Percentiles rank a stretch among this genome's conserved stretches.
Evolutionary conservation across 352 stramenopile species (phyloP).

Genomic region (Thraustotheca clavata): DNA sequence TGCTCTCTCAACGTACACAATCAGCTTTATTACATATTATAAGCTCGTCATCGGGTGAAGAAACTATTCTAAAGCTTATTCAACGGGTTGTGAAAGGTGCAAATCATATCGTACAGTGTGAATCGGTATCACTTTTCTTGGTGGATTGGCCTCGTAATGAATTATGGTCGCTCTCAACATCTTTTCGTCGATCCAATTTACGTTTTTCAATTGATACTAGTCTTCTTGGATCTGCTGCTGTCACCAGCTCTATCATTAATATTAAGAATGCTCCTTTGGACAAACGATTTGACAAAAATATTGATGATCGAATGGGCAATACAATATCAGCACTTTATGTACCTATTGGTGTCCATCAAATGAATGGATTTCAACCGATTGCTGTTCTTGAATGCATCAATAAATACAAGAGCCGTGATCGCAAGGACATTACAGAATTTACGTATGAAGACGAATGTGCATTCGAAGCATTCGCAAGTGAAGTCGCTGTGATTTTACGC

Average conservation of each 20-base stretch:
- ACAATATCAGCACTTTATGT: slow-evolving; percentile 75
- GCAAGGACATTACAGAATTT: slow-evolving; percentile 60
- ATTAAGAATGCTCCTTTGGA: slow-evolving; percentile 54
- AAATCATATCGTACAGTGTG: slow-evolving; percentile 72
- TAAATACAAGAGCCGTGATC: slow-evolving; percentile 26
- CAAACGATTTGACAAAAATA: slow-evolving; percentile 39
- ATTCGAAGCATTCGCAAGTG: slow-evolving; percentile 75
- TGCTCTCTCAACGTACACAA: slow-evolving; percentile 74
- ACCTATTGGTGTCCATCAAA: slow-evolving; percentile 64
- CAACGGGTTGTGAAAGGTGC: slow-evolving; percentile 71
- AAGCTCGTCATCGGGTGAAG: slow-evolving; percentile 71
- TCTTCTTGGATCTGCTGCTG: slow-evolving; percentile 51
- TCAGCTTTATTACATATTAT: slow-evolving; percentile 81
- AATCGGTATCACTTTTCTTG: slow-evolving; percentile 71
- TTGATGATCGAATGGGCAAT: slow-evolving; percentile 45
- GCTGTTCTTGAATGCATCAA: slow-evolving; percentile 87
- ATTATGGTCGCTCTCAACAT: slow-evolving; percentile 72
- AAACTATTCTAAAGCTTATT: slow-evolving; percentile 79
- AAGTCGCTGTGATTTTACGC: slow-evolving; percentile 79
- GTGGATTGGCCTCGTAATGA: slow-evolving; percentile 77
- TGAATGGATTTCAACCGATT: slow-evolving; percentile 38
- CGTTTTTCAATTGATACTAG: slow-evolving; percentile 49
- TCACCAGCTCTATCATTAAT: slow-evolving; percentile 51
- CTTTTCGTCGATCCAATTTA: slow-evolving; percentile 58
- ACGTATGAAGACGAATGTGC: slow-evolving; percentile 80